These are phyloP conservation scores for Tephrocybe sp. DNA, from an alignment of 768 basidiomycete species.

Conservation along the genomic window DNA sequence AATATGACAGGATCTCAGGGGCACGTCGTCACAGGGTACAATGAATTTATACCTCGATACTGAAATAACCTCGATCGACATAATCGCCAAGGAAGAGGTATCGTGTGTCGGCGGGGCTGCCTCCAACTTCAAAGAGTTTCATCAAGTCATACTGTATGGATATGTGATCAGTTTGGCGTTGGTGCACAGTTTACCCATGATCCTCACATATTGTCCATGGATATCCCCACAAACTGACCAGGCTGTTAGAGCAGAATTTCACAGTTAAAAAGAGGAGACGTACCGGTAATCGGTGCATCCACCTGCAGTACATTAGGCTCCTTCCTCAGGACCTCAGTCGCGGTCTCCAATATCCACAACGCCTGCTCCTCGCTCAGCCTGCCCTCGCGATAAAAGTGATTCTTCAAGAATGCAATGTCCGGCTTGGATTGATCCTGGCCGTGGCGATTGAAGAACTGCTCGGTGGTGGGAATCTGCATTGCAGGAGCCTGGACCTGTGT, in stretches of 20 bases:
- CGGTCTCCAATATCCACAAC: conserved; percentile 87
- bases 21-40: conserved; percentile 4
- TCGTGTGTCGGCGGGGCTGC: conserved; percentile 90
- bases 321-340: conserved; percentile 75
- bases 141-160: conserved; percentile 79
- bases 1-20: conserved; percentile 12
- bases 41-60: conserved; percentile 68
- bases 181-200: conserved; percentile 1
- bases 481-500: conserved; percentile 95
- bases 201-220: conserved; percentile 95
- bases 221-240: conserved; percentile 91
- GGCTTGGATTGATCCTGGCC: conserved; percentile 85
- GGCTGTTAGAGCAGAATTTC: background rate
- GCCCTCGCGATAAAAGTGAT: conserved; percentile 98
- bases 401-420: conserved; percentile 95
- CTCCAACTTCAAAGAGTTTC: conserved; percentile 94
- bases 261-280: conserved; percentile 21
- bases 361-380: conserved; percentile 94
- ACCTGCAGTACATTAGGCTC: conserved; percentile 93
- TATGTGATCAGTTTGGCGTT: conserved; percentile 6
- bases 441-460: conserved; percentile 84
- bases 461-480: conserved; percentile 86
- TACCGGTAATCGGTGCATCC: conserved; percentile 97
- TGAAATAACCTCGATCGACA: conserved; percentile 92
- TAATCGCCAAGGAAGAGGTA: conserved; percentile 94